Percentiles rank a stretch among this genome's conserved stretches.
Conservation (phyloP, 257 asterid genomes). For the Capsicum pubescens region DNA sequence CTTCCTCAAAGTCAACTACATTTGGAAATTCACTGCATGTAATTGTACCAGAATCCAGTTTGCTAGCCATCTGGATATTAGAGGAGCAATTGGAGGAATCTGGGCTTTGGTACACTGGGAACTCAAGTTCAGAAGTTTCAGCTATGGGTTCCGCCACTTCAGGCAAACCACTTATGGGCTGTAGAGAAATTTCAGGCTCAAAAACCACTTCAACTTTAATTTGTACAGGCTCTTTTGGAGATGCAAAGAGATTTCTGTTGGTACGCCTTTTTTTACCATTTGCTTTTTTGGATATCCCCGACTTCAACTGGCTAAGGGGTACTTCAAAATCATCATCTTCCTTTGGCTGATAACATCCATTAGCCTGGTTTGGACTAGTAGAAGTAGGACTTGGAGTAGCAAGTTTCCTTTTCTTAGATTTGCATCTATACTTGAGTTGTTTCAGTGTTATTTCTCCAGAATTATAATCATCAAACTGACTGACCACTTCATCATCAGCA, state of each 20-base stretch:
- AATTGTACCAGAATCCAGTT: not conserved
- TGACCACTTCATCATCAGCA: slow-evolving; percentile 29
- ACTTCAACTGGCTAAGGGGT: slow-evolving; percentile 25
- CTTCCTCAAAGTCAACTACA: slow-evolving; percentile 27
- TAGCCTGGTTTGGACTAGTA: slow-evolving; percentile 34
- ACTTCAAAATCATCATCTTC: slow-evolving; percentile 38
- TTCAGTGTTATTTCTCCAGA: slow-evolving; percentile 58
- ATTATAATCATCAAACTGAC: slow-evolving; percentile 36
- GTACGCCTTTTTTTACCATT: slow-evolving; percentile 25
- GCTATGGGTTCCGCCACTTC: slow-evolving; percentile 15
- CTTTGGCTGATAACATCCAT: slow-evolving; percentile 33
- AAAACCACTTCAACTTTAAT: slow-evolving; percentile 16
- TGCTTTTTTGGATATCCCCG: not conserved
- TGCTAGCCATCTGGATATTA: slow-evolving; percentile 23
- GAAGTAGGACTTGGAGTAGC: slow-evolving; percentile 29
- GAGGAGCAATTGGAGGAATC: slow-evolving; percentile 31
- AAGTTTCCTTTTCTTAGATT: slow-evolving; percentile 62
- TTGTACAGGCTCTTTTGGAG: not conserved
- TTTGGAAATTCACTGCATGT: slow-evolving; percentile 23
- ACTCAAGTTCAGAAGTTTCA: slow-evolving; percentile 30
- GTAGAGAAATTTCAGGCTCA: slow-evolving; percentile 22
- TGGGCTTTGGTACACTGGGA: slow-evolving; percentile 20
- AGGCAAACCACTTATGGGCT: slow-evolving; percentile 18
- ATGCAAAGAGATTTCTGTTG: slow-evolving; percentile 20
- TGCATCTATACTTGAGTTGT: slow-evolving; percentile 55